Conservation (phyloP, 768 basidiomycete genomes). For the Lactarius sanguifluus region DNA sequence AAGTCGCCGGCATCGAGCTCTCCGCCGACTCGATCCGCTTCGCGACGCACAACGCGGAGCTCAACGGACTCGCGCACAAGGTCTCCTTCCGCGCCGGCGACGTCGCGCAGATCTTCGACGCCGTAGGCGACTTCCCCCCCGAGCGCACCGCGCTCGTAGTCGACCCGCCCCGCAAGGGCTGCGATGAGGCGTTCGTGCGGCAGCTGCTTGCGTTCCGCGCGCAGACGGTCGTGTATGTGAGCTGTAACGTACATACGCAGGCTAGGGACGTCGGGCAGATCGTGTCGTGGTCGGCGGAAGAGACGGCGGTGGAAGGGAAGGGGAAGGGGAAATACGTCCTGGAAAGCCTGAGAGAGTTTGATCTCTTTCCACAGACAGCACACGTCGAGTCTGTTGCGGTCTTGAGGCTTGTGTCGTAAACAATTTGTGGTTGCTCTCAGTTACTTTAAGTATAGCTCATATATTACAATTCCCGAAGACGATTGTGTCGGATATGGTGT, state of each 20-base stretch:
- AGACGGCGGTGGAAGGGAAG: constrained; percentile 34
- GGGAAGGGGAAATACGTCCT: constrained; percentile 58
- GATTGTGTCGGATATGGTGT: constrained; percentile 37
- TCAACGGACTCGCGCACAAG: constrained; percentile 59
- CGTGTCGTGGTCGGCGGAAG: constrained; percentile 43
- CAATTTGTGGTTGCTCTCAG: neutral
- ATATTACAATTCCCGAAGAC: neutral
- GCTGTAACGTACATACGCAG: constrained; percentile 94
- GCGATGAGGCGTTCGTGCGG: constrained; percentile 72
- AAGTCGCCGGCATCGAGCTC: constrained; percentile 89
- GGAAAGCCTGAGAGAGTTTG: constrained; percentile 85
- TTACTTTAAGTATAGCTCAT: neutral
- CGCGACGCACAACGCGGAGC: constrained; percentile 62
- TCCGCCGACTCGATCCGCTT: constrained; percentile 66
- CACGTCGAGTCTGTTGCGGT: constrained; percentile 42
- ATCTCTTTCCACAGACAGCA: constrained; percentile 89
- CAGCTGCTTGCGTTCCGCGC: constrained; percentile 75
- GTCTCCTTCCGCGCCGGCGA: constrained; percentile 76
- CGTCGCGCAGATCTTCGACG: constrained; percentile 80
- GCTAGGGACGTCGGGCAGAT: constrained; percentile 85
- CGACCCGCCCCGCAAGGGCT: constrained; percentile 95
- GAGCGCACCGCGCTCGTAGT: constrained; percentile 68
- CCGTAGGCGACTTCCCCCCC: constrained; percentile 64
- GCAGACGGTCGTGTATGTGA: constrained; percentile 80
- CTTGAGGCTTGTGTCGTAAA: constrained; percentile 46